Conservation (phyloP, 2,329 filamentous ascomycete genomes). For the Fusarium continuum region DNA sequence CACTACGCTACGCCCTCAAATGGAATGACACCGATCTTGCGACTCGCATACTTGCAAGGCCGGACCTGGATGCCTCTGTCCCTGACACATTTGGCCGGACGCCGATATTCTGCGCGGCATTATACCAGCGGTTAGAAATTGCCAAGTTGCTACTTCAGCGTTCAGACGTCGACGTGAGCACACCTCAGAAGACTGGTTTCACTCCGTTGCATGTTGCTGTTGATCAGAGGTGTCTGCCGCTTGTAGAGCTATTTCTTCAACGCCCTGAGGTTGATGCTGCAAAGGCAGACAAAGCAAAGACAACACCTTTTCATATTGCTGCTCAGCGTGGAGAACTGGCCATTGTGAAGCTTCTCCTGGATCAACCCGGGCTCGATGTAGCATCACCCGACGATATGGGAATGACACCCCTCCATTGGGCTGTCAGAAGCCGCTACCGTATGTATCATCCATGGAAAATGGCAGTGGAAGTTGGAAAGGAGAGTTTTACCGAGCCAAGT, state of each 20-base stretch:
- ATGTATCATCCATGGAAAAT: not conserved
- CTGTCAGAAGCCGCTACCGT: not conserved
- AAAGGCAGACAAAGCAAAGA: not conserved
- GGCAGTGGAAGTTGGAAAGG: too few species aligned
- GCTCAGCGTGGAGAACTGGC: not conserved
- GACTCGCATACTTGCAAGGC: conserved; percentile 3
- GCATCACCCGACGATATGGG: not conserved
- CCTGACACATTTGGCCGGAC: not conserved
- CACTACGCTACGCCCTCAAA: not conserved
- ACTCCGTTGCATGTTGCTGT: not conserved
- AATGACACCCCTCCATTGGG: conserved; percentile 5
- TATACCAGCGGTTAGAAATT: not conserved
- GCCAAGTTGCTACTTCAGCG: not conserved
- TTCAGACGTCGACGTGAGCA: not conserved
- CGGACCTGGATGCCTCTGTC: conserved; percentile 1
- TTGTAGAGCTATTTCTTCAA: not conserved
- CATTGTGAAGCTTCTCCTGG: conserved; percentile 1
- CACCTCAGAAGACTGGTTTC: not conserved
- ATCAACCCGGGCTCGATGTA: not conserved
- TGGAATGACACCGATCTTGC: not conserved
- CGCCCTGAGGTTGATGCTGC: not conserved
- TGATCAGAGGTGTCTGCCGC: not conserved
- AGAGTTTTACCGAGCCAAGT: not conserved
- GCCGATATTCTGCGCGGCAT: not conserved
- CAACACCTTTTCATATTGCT: not conserved